phyloP scores from a whole-genome alignment of 108 stramenopile species.

The Cyclotella sp. region DNA sequence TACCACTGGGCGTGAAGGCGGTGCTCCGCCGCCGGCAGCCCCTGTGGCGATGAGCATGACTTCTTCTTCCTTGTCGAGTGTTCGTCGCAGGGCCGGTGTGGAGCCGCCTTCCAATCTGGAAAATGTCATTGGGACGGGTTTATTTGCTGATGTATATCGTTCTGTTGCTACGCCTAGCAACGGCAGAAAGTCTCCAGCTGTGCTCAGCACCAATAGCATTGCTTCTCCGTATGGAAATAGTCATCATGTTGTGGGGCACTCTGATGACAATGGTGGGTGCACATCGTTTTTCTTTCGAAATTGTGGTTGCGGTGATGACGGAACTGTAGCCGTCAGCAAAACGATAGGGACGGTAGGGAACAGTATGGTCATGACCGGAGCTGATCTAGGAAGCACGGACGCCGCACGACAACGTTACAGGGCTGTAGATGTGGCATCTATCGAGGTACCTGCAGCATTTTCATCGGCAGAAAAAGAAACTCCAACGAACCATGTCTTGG shows the following conservation, averaged over 20 bases:
- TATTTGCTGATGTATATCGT: slow-evolving; percentile 47
- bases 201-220: neutral
- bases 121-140: slow-evolving; percentile 26
- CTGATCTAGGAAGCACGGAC: neutral
- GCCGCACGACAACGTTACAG: slow-evolving; percentile 19
- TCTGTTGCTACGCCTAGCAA: slow-evolving; percentile 9
- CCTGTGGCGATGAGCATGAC: slow-evolving; percentile 46
- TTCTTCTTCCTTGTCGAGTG: slow-evolving; percentile 28
- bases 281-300: slow-evolving; percentile 29
- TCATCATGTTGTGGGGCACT: neutral
- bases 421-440: slow-evolving; percentile 46
- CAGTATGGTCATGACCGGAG: neutral
- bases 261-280: slow-evolving; percentile 12
- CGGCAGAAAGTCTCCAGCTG: slow-evolving; percentile 13
- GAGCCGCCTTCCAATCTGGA: neutral
- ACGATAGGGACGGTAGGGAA: neutral
- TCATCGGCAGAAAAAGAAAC: slow-evolving; percentile 52
- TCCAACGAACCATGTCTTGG: slow-evolving; percentile 59
- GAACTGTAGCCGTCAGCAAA: neutral
- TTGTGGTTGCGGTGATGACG: slow-evolving; percentile 21
- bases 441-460: slow-evolving; percentile 51
- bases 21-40: neutral
- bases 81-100: neutral
- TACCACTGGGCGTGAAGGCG: neutral
- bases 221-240: neutral